Base-by-base conservation (phyloP, 768 basidiomycete species). In the Rhizopogon roseolus region DNA sequence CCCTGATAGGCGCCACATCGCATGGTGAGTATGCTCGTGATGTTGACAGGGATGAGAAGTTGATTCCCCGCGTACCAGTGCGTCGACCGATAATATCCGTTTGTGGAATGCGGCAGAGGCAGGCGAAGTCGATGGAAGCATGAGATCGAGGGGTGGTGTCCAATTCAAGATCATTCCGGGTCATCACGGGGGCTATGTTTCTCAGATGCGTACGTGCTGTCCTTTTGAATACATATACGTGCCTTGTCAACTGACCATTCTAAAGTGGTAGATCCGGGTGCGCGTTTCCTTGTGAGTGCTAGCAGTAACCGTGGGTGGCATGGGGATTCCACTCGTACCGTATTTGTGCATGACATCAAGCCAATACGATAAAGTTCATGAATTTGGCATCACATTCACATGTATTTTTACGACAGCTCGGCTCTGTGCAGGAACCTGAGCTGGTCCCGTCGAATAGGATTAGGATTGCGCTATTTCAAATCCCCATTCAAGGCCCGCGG, bases 131-230 rank as follows among this genome's bases (percentile, higher is more conserved):
- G 91, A 93, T 58, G 76, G 76, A 16, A 78, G 67, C 46, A 81
- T 82, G 52, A 84, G 79, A 64, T 71, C 74, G 54, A 84, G 77
- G 67, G 81, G 85, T 53, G 84, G 86, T 7, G 85, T 88, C 16
- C 91, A 86, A 52, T 98, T 96, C 78, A 94, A 93, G 73, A 94
- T 98, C 56, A 89, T 98, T 37, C 87, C 93, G 10, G 96, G 95
- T 0, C 96, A 97, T 72, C 92, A 97, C 71, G 94, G 95, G 37
- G 96, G 95, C 8, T 88, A 87, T 62, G 82, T 98, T 4, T 96
- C 93, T 3, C 86, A 93, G 64, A 90, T 98, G 82, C 71, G 96
- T 98, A 73, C 65, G 92, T 82, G 27, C 40, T 43, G 39, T 45
- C 57, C 56, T 50, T 19, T 50, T 40, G 28, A 55, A 49, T 49